A percentile compares a stretch with the other conserved stretches of the same genome.
Conservation (phyloP, 2,329 filamentous ascomycete species). For the Fonsecaea pedrosoi region DNA sequence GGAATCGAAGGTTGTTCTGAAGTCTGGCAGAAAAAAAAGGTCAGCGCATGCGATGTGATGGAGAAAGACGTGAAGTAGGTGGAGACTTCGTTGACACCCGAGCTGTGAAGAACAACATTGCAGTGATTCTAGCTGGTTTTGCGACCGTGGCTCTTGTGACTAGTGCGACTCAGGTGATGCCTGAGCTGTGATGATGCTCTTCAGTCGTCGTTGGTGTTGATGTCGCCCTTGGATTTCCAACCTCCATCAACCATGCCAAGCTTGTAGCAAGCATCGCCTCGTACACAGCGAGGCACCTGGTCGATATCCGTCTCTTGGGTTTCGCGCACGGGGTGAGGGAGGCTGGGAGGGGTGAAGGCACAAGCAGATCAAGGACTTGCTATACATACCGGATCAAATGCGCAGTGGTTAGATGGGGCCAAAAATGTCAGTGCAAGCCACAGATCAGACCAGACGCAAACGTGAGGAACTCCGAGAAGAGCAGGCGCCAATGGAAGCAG, state of each 20-base stretch:
- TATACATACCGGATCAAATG: constrained; percentile 39
- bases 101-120: constrained; percentile 5
- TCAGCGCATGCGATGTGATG: constrained; percentile 23
- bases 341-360: constrained; percentile 16
- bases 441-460: constrained; percentile 37
- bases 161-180: neutral
- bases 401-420: constrained; percentile 38
- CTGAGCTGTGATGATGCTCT: constrained; percentile 4
- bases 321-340: constrained; percentile 7
- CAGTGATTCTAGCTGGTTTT: neutral
- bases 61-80: neutral
- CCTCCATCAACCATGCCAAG: constrained; percentile 5
- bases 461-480: constrained; percentile 38
- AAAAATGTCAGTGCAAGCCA: constrained; percentile 38
- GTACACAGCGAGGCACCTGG: neutral
- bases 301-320: constrained; percentile 13
- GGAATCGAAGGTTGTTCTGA: constrained; percentile 33
- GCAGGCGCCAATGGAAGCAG: constrained; percentile 37
- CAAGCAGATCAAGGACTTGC: constrained; percentile 13
- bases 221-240: constrained; percentile 3
- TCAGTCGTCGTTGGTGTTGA: neutral
- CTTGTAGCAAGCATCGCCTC: neutral
- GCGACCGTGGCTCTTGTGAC: neutral
- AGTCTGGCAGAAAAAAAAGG: constrained; percentile 27
- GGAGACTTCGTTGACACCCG: neutral